Evolutionary conservation across 2,329 filamentous ascomycete species (phyloP).

Genomic region (Kalmusia sp.): DNA sequence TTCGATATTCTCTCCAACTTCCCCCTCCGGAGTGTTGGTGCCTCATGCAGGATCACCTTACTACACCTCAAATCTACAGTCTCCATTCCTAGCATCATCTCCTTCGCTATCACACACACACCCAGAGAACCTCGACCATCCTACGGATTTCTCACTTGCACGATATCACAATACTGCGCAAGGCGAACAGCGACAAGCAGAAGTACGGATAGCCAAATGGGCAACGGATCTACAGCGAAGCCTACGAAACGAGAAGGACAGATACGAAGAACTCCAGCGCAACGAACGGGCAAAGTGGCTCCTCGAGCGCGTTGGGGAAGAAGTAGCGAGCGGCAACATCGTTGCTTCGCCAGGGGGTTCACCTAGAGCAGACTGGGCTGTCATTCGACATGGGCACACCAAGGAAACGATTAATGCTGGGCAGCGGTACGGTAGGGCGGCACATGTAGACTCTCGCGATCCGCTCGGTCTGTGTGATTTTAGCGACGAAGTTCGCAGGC

Average conservation of each 20-base stretch:
- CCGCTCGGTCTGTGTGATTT: constrained; percentile 80
- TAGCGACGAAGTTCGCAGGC: constrained; percentile 68
- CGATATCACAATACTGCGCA: constrained; percentile 61
- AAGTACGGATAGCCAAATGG: constrained; percentile 81
- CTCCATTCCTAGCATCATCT: constrained; percentile 43
- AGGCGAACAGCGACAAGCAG: constrained; percentile 66
- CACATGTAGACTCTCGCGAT: constrained; percentile 66
- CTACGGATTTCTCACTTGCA: constrained; percentile 44
- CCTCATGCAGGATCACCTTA: constrained; percentile 43
- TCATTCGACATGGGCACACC: constrained; percentile 33
- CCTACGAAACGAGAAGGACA: constrained; percentile 73
- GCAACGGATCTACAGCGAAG: constrained; percentile 80
- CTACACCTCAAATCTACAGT: constrained; percentile 42
- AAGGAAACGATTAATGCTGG: constrained; percentile 35
- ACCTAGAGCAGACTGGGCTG: constrained; percentile 42
- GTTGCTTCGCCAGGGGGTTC: constrained; percentile 31
- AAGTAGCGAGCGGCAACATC: constrained; percentile 56
- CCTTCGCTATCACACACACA: constrained; percentile 38
- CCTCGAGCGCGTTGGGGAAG: constrained; percentile 70
- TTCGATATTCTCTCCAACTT: constrained; percentile 43
- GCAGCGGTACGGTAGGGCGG: constrained; percentile 28
- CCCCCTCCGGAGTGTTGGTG: constrained; percentile 49
- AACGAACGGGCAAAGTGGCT: constrained; percentile 74
- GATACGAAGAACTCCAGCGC: constrained; percentile 67
- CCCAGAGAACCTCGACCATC: constrained; percentile 31